These are phyloP conservation scores for Raphanus hybrid DNA, from an alignment of 441 rosid species.

Conservation along the genomic window DNA sequence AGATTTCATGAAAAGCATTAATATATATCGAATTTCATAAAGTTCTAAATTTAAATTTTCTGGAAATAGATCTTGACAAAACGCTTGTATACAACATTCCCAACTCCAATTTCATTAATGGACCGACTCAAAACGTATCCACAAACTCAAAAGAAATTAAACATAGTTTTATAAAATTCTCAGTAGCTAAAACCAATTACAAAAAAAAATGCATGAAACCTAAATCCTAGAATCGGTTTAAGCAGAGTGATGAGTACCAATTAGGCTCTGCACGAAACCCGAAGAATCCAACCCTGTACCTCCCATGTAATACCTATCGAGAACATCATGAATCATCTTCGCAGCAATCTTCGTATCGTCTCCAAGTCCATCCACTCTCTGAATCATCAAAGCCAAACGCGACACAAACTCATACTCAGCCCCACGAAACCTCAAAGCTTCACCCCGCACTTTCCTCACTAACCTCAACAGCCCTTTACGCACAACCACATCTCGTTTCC, in stretches of 20 bases:
- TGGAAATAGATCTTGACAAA: background rate
- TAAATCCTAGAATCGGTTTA: background rate
- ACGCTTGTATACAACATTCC: background rate
- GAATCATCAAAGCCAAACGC: conserved; percentile 23
- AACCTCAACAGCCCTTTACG: conserved; percentile 26
- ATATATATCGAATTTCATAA: no score
- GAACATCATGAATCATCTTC: conserved; percentile 20
- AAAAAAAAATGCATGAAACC: background rate
- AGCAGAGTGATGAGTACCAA: background rate
- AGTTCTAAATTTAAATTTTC: background rate
- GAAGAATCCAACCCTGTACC: background rate
- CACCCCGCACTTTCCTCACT: conserved; percentile 25
- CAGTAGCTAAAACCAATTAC: background rate
- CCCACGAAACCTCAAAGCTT: conserved; percentile 31
- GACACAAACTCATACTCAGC: conserved; percentile 30
- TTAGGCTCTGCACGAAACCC: background rate
- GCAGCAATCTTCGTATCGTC: background rate
- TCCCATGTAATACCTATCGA: conserved; percentile 34
- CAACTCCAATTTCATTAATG: background rate
- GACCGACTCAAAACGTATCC: background rate
- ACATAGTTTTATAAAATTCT: no score
- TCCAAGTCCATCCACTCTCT: conserved; percentile 1
- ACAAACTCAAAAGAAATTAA: no score
- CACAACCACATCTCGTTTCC: conserved; percentile 3
- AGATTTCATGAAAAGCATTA: no score